Percentiles rank a stretch among this genome's conserved stretches.
Evolutionary conservation across 1,284 basidiomycete species (phyloP).

Genomic region (Apiotrichum akiyoshidainum): DNA sequence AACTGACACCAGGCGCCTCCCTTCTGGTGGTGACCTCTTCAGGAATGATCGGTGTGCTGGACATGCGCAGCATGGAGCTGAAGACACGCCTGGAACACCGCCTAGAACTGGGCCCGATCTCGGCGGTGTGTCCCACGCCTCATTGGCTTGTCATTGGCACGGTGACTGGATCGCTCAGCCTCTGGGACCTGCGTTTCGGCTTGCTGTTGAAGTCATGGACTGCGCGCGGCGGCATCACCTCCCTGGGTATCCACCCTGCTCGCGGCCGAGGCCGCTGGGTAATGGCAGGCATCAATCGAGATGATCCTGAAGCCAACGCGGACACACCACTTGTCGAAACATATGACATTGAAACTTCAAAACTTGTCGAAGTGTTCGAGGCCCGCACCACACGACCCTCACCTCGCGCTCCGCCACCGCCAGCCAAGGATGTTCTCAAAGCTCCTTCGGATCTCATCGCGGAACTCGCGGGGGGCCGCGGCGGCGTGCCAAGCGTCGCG

Average conservation of each 20-base stretch:
- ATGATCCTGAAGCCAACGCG: conserved; percentile 51
- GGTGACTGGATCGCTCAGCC: conserved; percentile 70
- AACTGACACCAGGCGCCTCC: conserved; percentile 39
- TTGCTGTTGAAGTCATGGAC: conserved; percentile 84
- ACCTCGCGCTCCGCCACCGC: background rate
- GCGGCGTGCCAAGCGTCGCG: conserved; percentile 15
- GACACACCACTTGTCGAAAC: conserved; percentile 39
- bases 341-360: conserved; percentile 49
- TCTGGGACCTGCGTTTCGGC: conserved; percentile 95
- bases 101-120: conserved; percentile 78
- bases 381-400: conserved; percentile 28
- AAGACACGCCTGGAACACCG: conserved; percentile 77
- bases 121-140: conserved; percentile 72
- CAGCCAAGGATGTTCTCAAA: conserved; percentile 21
- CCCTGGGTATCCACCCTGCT: conserved; percentile 68
- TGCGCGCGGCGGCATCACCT: conserved; percentile 59
- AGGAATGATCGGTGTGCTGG: conserved; percentile 71
- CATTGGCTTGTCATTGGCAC: conserved; percentile 88
- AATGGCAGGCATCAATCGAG: conserved; percentile 61
- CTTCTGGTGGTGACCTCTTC: conserved; percentile 81
- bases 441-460: conserved; percentile 33
- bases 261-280: conserved; percentile 76
- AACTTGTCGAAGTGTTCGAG: conserved; percentile 49
- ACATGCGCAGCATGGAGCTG: conserved; percentile 78
- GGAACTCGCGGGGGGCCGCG: conserved; percentile 23